These are phyloP conservation scores for Thielaviopsis cerberus DNA, from an alignment of 2,329 filamentous ascomycete species.

Conservation along the genomic window DNA sequence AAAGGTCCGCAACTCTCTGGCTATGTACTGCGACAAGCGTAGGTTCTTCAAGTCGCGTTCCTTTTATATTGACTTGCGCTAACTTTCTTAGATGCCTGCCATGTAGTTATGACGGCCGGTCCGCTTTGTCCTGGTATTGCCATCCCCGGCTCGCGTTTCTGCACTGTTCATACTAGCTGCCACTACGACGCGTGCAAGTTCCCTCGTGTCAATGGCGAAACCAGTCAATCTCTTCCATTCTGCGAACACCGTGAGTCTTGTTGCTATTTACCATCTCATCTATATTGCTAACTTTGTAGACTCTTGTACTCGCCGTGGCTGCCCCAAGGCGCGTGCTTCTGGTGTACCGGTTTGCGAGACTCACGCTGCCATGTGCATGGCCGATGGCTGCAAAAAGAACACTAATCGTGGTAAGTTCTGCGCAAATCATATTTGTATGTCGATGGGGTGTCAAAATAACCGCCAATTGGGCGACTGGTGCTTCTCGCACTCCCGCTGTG, in stretches of 20 bases:
- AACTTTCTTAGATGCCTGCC: background rate
- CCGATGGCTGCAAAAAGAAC: slow-evolving; percentile 10
- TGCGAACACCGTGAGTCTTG: slow-evolving; percentile 5
- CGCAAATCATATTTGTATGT: slow-evolving; percentile 11
- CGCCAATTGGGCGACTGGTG: slow-evolving; percentile 14
- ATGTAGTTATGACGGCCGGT: background rate
- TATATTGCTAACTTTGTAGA: slow-evolving; percentile 8
- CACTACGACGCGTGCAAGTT: slow-evolving; percentile 1
- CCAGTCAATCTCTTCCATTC: background rate
- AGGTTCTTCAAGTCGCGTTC: background rate
- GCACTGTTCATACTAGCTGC: background rate
- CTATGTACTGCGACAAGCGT: slow-evolving; percentile 2
- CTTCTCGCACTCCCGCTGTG: slow-evolving; percentile 11
- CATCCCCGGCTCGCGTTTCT: background rate
- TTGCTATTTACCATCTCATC: background rate
- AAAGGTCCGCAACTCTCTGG: background rate
- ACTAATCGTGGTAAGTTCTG: slow-evolving; percentile 12
- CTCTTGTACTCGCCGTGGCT: slow-evolving; percentile 12
- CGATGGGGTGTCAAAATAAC: slow-evolving; percentile 10
- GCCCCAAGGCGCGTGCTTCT: slow-evolving; percentile 11
- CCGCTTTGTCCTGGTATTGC: background rate
- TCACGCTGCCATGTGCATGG: slow-evolving; percentile 13
- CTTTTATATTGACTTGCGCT: background rate
- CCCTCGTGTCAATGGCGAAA: background rate
- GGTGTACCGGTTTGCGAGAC: slow-evolving; percentile 8